Base-by-base conservation (phyloP, 2,329 filamentous ascomycete genomes). In the Fusarium incarnatum region DNA sequence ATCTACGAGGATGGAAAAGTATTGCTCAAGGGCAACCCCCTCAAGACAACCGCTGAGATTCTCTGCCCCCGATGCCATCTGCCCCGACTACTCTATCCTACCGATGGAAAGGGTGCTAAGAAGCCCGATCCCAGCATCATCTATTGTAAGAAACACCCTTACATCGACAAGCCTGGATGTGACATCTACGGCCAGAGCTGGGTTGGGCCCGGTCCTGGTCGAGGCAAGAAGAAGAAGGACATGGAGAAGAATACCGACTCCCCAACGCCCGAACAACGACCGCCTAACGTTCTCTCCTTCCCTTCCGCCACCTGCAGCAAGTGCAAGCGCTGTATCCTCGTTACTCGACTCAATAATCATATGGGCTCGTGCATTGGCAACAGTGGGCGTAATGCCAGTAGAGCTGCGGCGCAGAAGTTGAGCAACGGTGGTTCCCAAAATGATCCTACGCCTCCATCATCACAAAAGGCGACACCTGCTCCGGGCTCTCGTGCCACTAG, bases 131-230 rank as follows among this genome's bases (percentile, higher is more conserved):
- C 91, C 1, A 84, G 86, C 69, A 83, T 90, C 71, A 88, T 91
- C 71, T 94, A 94, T 83, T 95, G 92, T 85, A 93, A 92, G 80
- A 89, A 90, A 70, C 89, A 91, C 65, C 92, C 92, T 1, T 94
- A 91, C 83, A 92, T 93, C 65, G 88, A 92, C 72, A 90, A 92
- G 77, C 85, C 89, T 4, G 91, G 91, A 64, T 92, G 90, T 81
- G 92, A 95, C 79, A 93, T 94, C 70, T 94, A 94, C 79, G 92
- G 91, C 53, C 93, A 94, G 79, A 92, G 91, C 28, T 94, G 92
- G 86, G 90, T 92, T 16, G 89, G 89, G 20, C 90, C 91, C 23
- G 87, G 87, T 1, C 89, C 89, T 23, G 89, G 89, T 16, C 87
- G 91, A 64, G 92, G 91, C 64, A 92, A 92, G 83, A 92, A 92